Evolutionary conservation across 192 early-diverging fungal species (phyloP).

Genomic region (Backusella tuberculispora): DNA sequence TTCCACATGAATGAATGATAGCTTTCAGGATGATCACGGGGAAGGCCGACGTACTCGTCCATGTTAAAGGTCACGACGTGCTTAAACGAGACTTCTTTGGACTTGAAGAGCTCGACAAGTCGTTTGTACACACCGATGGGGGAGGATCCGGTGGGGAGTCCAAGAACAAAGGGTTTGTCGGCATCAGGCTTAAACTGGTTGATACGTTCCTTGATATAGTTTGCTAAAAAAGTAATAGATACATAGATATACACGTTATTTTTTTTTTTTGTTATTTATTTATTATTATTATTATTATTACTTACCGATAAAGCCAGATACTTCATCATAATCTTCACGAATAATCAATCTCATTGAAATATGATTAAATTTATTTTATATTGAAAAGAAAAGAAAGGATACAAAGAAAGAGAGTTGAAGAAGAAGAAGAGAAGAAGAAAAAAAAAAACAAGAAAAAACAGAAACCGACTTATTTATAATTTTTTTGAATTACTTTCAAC

Average conservation of each 20-base stretch:
- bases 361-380: neutral
- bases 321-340: conserved; percentile 70
- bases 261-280: neutral
- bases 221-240: conserved; percentile 44
- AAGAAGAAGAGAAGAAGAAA: neutral
- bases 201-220: conserved; percentile 83
- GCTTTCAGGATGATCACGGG: conserved; percentile 82
- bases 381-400: neutral
- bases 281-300: neutral
- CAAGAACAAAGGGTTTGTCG: conserved; percentile 80
- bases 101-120: conserved; percentile 70
- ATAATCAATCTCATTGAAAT: conserved; percentile 71
- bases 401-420: neutral
- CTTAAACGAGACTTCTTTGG: conserved; percentile 74
- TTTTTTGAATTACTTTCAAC: neutral
- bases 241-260: neutral
- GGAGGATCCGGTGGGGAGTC: conserved; percentile 84
- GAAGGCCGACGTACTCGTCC: conserved; percentile 88
- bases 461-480: neutral
- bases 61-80: conserved; percentile 89
- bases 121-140: conserved; percentile 82
- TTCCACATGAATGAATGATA: conserved; percentile 94
- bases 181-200: conserved; percentile 73
- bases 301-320: conserved; percentile 68
- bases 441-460: neutral